Evolutionary conservation across 75 land plant species (phyloP).

Genomic region (Isoetes taiwanensis): DNA sequence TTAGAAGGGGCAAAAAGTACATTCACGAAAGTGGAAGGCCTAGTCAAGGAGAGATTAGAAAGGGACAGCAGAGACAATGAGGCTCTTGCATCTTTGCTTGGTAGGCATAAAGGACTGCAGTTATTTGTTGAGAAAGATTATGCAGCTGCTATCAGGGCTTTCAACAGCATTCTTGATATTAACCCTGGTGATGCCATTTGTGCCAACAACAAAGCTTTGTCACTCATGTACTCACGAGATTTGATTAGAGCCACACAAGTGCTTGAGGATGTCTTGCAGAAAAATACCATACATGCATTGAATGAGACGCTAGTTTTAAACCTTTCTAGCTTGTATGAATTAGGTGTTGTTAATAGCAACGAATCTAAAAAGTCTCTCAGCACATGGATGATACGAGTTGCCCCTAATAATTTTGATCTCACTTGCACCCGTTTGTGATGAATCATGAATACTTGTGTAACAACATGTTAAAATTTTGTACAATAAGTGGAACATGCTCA

Average conservation of each 20-base stretch:
- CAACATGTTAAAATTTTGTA: too few species aligned
- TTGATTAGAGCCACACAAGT: slow-evolving; percentile 1
- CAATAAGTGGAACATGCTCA: too few species aligned
- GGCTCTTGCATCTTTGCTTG: not conserved
- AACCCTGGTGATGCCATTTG: not conserved
- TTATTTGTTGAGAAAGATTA: not conserved
- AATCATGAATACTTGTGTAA: too few species aligned
- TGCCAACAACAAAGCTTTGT: slow-evolving; percentile 5
- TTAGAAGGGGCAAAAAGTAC: not conserved
- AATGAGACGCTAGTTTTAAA: slow-evolving; percentile 1
- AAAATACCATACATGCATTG: not conserved
- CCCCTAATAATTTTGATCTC: not conserved
- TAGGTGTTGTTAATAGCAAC: not conserved
- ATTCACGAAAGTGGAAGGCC: not conserved
- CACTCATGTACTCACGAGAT: slow-evolving; percentile 6
- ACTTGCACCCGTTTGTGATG: slow-evolving; percentile 6
- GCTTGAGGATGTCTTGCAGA: slow-evolving; percentile 1
- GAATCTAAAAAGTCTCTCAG: not conserved
- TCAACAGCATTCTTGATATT: not conserved
- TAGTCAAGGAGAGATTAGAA: not conserved
- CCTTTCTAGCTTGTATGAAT: slow-evolving; percentile 2
- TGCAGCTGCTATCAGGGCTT: not conserved
- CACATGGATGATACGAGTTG: not conserved
- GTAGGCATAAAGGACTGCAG: not conserved
- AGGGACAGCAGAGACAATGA: not conserved